phyloP scores from a whole-genome alignment of 192 early-diverging fungal species.

The Diversispora eburnea region DNA sequence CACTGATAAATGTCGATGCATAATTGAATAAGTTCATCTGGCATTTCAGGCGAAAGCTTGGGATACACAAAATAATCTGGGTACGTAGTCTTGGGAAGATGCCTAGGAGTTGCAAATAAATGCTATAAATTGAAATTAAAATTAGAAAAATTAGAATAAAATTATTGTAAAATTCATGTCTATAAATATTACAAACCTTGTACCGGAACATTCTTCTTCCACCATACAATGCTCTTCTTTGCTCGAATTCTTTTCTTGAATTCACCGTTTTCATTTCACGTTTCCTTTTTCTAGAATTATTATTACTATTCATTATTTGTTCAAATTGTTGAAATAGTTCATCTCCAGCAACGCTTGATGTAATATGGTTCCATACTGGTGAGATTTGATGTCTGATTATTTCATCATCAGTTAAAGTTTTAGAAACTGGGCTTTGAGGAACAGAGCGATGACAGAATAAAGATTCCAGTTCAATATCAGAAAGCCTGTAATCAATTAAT shows the following conservation, averaged over 20 bases:
- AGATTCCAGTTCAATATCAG: neutral
- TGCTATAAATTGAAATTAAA: neutral
- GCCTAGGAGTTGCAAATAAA: neutral
- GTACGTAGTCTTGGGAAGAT: neutral
- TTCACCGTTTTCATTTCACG: conserved; percentile 12
- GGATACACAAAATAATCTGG: neutral
- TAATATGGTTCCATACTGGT: conserved; percentile 2
- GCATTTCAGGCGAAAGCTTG: neutral
- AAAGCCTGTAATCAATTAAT: neutral
- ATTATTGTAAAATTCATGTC: neutral
- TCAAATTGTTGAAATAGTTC: neutral
- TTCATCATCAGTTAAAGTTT: neutral
- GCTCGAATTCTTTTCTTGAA: conserved; percentile 10
- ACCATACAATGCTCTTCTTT: neutral
- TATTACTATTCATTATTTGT: neutral
- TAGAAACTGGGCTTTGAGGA: neutral
- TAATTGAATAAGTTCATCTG: neutral
- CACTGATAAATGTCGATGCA: conserved; percentile 1
- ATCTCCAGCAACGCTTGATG: neutral
- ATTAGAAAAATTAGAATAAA: neutral
- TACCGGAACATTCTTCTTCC: neutral
- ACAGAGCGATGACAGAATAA: neutral
- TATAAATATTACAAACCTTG: neutral
- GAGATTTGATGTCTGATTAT: neutral
- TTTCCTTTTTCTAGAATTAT: neutral